Evolutionary conservation across 1,284 basidiomycete species (phyloP), one percentile per base, ranked within the genome.

Genomic region (Stygiomarasmius scandens): DNA sequence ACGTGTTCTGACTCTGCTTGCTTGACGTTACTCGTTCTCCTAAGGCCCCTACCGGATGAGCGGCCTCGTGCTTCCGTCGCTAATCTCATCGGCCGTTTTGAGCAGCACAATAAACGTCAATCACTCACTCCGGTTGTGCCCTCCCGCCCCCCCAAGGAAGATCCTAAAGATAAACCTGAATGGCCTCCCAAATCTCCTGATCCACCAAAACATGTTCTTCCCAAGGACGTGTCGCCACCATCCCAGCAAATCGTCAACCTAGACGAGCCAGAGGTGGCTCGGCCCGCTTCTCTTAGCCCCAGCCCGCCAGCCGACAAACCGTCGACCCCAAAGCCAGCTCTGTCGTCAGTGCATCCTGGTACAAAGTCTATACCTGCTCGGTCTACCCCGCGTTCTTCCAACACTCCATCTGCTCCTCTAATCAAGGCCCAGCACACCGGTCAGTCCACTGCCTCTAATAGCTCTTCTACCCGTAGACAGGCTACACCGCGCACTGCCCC

Each of bases 71-170:
- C 81, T 68, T 90, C 86, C 66, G 90, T 92, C 54, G 90, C 90
- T 60, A 92, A 91, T 69, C 86, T 92, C 73, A 92, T 92, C 66
- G 90, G 89, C 48, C 82, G 87, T 58, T 92, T 92, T 64, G 90
- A 92, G 70, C 87, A 83, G 66, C 87, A 90, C 73, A 84, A 77
- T 57, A 91, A 90, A 71, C 81, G 83, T 48, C 79, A 81, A 60
- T 72, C 81, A 3, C 71, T 78, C 48, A 69, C 71, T 24, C 25
- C 51, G 32, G 29, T 52, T 43, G 38, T 49, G 47, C 72, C 76
- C 32, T 74, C 71, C 34, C 83, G 88, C 52, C 83, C 83, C 58
- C 77, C 76, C 27, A 85, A 81, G 69, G 86, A 85, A 64, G 87
- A 89, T 62, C 65, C 73, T 29, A 88, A 82, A 72, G 87, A 87